Evolutionary conservation across 1,284 basidiomycete species (phyloP).

Genomic region (Puccinia horiana): DNA sequence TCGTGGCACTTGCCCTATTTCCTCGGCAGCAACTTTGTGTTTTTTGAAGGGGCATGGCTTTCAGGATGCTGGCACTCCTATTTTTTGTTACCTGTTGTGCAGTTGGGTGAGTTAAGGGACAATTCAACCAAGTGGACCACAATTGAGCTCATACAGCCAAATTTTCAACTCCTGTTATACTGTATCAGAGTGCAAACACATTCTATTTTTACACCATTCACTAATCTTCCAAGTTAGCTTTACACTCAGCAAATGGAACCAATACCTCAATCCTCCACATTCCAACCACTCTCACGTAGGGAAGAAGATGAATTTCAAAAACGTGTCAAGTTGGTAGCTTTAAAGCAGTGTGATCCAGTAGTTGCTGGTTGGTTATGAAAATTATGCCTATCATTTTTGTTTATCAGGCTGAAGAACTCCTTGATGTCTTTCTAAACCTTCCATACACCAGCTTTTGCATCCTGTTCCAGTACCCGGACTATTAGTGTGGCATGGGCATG

Average conservation of each 20-base stretch:
- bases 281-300: slow-evolving; percentile 33
- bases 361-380: slow-evolving; percentile 25
- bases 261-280: background rate
- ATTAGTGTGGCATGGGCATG: slow-evolving; percentile 39
- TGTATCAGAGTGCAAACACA: background rate
- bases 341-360: slow-evolving; percentile 40
- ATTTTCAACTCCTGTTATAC: background rate
- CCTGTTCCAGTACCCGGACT: slow-evolving; percentile 34
- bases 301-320: slow-evolving; percentile 46
- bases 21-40: no score
- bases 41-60: no score
- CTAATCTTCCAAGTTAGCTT: no score
- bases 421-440: background rate
- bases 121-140: background rate
- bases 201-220: no score
- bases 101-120: background rate
- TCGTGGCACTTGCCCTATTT: background rate
- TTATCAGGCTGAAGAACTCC: background rate
- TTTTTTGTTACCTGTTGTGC: no score
- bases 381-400: background rate
- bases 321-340: slow-evolving; percentile 14
- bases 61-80: no score
- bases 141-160: background rate
- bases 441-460: slow-evolving; percentile 12
- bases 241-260: slow-evolving; percentile 5